phyloP scores from a whole-genome alignment of 345 rosid species.

The Dipteronia dyeriana region DNA sequence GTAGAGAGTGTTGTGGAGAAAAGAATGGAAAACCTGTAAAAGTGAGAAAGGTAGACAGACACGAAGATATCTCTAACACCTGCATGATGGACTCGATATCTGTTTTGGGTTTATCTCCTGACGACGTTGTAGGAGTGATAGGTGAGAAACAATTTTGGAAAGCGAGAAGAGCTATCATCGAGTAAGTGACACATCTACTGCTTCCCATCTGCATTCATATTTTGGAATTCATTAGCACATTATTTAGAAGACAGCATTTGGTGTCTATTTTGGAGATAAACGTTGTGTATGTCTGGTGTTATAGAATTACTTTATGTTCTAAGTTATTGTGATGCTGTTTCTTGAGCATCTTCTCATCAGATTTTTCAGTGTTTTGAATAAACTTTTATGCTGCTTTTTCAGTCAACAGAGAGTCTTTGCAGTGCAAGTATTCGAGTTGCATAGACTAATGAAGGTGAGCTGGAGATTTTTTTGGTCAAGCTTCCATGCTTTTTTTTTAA shows the following conservation, averaged over 20 bases:
- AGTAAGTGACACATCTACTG: slow-evolving; percentile 48
- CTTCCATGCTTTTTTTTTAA: slow-evolving; percentile 3
- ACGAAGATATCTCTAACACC: slow-evolving; percentile 29
- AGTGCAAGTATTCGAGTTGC: slow-evolving; percentile 79
- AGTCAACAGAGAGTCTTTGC: slow-evolving; percentile 79
- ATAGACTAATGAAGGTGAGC: slow-evolving; percentile 75
- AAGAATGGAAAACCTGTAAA: slow-evolving; percentile 10
- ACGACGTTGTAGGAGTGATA: slow-evolving; percentile 56
- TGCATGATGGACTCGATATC: slow-evolving; percentile 40
- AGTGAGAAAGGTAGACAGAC: slow-evolving; percentile 21
- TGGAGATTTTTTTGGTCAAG: slow-evolving; percentile 11
- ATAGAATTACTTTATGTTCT: too few relatives aligned
- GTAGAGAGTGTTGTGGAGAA: slow-evolving; percentile 20
- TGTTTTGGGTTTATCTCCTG: slow-evolving; percentile 48
- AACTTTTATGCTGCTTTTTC: slow-evolving; percentile 33
- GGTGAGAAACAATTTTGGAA: slow-evolving; percentile 78
- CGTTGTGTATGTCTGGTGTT: too few relatives aligned
- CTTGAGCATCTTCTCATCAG: too few relatives aligned
- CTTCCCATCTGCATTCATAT: slow-evolving; percentile 3
- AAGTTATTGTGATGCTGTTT: too few relatives aligned
- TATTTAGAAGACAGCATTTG: too few relatives aligned
- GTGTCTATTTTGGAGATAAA: too few relatives aligned
- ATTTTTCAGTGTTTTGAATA: slow-evolving; percentile 9
- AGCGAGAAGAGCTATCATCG: slow-evolving; percentile 62
- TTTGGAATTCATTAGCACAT: too few relatives aligned